These are phyloP conservation scores for Ustilago tritici DNA, from an alignment of 1,284 basidiomycete genomes.

Conservation along the genomic window DNA sequence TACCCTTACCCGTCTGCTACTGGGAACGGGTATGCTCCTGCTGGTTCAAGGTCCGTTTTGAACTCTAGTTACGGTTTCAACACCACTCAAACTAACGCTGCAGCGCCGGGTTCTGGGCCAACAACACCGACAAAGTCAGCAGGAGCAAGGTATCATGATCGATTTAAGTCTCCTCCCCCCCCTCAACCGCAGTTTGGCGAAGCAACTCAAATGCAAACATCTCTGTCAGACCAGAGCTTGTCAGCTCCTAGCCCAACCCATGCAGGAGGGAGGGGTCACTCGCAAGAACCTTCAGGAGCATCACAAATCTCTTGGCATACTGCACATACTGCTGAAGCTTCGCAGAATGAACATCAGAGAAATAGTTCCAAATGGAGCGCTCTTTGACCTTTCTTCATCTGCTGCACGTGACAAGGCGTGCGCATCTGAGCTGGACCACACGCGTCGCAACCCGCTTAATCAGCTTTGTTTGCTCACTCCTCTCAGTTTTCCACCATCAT, in stretches of 20 bases:
- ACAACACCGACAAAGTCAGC: conserved; percentile 29
- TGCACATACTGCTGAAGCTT: conserved; percentile 22
- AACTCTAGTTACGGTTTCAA: conserved; percentile 23
- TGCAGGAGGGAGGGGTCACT: conserved; percentile 20
- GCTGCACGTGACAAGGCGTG: too few relatives aligned
- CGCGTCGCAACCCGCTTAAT: too few relatives aligned
- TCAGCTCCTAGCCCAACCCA: neutral
- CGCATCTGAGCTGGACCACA: too few relatives aligned
- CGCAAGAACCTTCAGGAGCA: conserved; percentile 34
- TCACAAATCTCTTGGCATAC: conserved; percentile 47
- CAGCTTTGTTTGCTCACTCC: too few relatives aligned
- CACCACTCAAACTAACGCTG: conserved; percentile 16
- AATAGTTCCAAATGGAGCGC: conserved; percentile 26
- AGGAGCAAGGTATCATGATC: conserved; percentile 37
- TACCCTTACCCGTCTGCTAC: conserved; percentile 32
- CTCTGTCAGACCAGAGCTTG: conserved; percentile 19
- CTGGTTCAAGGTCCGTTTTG: conserved; percentile 30
- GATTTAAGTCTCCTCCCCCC: conserved; percentile 38
- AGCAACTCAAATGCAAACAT: conserved; percentile 5
- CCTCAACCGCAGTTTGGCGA: neutral
- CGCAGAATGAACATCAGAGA: conserved; percentile 12
- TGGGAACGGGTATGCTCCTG: conserved; percentile 26
- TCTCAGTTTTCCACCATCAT: too few relatives aligned
- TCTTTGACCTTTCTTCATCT: conserved; percentile 1
- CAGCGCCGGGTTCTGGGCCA: neutral